phyloP scores from a whole-genome alignment of 2,329 filamentous ascomycete species.

The Penicillium sp. region DNA sequence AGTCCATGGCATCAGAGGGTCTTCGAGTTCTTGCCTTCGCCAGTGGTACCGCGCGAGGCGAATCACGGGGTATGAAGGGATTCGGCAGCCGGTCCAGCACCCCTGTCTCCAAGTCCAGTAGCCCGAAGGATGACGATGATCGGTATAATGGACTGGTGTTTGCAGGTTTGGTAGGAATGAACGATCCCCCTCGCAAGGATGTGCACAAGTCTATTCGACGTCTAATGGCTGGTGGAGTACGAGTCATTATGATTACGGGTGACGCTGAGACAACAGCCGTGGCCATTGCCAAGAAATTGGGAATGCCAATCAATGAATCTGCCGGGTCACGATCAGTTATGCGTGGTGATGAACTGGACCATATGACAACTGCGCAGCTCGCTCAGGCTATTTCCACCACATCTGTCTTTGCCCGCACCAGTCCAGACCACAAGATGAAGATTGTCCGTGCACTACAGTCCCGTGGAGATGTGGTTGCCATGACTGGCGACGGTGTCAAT shows the following conservation, averaged over 20 bases:
- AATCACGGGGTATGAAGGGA: slow-evolving; percentile 42
- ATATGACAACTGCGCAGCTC: slow-evolving; percentile 82
- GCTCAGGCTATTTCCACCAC: slow-evolving; percentile 82
- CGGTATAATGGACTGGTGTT: slow-evolving; percentile 82
- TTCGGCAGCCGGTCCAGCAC: slow-evolving; percentile 57
- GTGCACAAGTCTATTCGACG: slow-evolving; percentile 86
- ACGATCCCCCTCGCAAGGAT: slow-evolving; percentile 86
- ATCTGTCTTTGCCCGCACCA: slow-evolving; percentile 93
- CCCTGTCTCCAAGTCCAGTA: slow-evolving; percentile 31
- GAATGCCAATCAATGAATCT: slow-evolving; percentile 74
- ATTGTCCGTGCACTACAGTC: slow-evolving; percentile 90
- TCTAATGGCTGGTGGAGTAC: slow-evolving; percentile 90
- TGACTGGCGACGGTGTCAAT: slow-evolving; percentile 98
- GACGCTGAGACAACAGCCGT: slow-evolving; percentile 93
- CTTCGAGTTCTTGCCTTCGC: slow-evolving; percentile 91
- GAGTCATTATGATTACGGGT: slow-evolving; percentile 98
- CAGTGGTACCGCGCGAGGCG: slow-evolving; percentile 68
- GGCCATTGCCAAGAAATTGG: slow-evolving; percentile 91
- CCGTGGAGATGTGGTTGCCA: slow-evolving; percentile 93
- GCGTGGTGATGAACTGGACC: slow-evolving; percentile 86
- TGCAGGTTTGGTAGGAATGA: slow-evolving; percentile 94
- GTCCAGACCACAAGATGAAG: slow-evolving; percentile 96
- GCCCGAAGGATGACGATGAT: slow-evolving; percentile 61
- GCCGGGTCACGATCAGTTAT: slow-evolving; percentile 65
- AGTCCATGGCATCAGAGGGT: slow-evolving; percentile 83